phyloP scores from a whole-genome alignment of 1,284 basidiomycete species.

The Puccinia coronata region DNA sequence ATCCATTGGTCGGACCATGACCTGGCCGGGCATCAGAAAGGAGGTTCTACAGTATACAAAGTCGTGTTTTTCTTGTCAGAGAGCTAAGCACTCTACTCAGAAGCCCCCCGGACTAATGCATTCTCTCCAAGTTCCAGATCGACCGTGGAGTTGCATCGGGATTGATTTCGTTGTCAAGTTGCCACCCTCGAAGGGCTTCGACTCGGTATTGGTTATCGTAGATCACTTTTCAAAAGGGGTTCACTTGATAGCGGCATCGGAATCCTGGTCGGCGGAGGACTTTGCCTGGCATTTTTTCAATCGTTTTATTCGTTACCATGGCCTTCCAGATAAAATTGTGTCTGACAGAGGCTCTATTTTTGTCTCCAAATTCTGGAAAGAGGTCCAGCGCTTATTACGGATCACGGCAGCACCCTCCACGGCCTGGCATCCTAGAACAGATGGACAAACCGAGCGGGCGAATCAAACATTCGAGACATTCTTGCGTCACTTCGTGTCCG shows the following conservation, averaged over 20 bases:
- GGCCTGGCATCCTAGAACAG: conserved; percentile 34
- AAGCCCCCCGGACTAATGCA: not conserved
- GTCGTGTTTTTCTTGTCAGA: conserved; percentile 7
- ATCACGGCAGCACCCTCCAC: conserved; percentile 24
- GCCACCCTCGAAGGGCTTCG: not conserved
- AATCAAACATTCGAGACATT: conserved; percentile 39
- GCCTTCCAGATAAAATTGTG: not conserved
- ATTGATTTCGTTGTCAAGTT: conserved; percentile 12
- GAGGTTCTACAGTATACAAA: not conserved
- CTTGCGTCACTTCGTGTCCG: conserved; percentile 50
- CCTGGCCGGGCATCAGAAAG: not conserved
- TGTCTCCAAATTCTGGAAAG: conserved; percentile 19
- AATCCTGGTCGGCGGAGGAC: not conserved
- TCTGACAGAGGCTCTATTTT: conserved; percentile 16
- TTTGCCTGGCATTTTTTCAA: not conserved
- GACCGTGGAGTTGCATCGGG: conserved; percentile 3
- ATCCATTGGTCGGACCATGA: not conserved
- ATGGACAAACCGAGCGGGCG: conserved; percentile 19
- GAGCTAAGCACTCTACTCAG: conserved; percentile 9
- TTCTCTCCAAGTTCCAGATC: not conserved
- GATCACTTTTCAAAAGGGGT: conserved; percentile 7
- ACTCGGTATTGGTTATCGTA: conserved; percentile 1
- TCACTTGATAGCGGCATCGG: not conserved
- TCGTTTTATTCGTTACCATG: conserved; percentile 7
- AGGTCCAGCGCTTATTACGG: not conserved